Base-by-base conservation (phyloP, 2,329 filamentous ascomycete genomes). In the Cordyceps fumosorosea region DNA sequence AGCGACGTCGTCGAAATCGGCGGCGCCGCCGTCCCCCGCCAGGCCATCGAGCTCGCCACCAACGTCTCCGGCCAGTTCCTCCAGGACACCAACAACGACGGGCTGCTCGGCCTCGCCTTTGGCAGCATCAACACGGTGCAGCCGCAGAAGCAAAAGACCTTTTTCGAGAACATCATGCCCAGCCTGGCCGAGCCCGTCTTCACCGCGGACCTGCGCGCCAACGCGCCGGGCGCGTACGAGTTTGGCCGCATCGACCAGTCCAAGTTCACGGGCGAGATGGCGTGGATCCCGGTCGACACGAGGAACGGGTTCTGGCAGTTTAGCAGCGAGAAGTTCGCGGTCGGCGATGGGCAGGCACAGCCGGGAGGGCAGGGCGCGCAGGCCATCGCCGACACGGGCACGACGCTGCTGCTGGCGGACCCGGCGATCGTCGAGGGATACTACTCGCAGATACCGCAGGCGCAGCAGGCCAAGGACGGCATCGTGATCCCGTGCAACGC, bases 21-120 rank as follows among this genome's bases (percentile, higher is more conserved):
- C 60, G 88, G 87, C 14, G 84, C 83, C 18, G 81, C 78, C 2
- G 85, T 87, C 6, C 72, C 79, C 3, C 73, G 75, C 60, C 89
- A 91, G 75, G 81, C 86, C n/a, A 78, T 91, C 62, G 88, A 89
- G 72, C 74, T 90, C 59, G 87, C 89, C 18, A 84, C 79, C 26
- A 66, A 73, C 4, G 81, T 90, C 22, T 84, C 85, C 1, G 66
- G 74, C 12, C 79, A 79, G 2, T 90, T 91, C 71, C 72, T 83
- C 44, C 61, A 79, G 40, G 85, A 89, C 69, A 78, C 78, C n/a
- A 75, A 79, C 65, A 86, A 81, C 66, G 86, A 88, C 70, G 88
- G 88, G n/a, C 81, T 91, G 5, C 77, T 91, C 29, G 88, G 89
- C 12, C 81, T 90, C 29, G 87, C 82, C 10, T 90, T 88, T 70